Evolutionary conservation across 495 filamentous ascomycete species (phyloP), one percentile per base, ranked within the genome.

Genomic region (Penicillium tannophilum): DNA sequence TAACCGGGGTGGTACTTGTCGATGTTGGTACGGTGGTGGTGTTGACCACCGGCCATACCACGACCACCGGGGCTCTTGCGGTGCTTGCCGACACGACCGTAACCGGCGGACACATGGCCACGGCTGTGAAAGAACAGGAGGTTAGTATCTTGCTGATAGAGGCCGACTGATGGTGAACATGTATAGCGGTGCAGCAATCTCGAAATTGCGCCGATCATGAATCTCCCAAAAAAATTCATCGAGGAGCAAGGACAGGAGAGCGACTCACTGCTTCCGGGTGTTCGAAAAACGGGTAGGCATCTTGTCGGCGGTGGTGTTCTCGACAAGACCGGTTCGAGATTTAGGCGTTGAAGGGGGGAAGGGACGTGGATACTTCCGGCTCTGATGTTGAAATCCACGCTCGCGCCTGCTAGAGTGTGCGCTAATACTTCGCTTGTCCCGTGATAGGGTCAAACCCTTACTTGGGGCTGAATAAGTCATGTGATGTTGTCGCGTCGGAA

Each of bases 1-100:
- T 95, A 96, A 88, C 90, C 91, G 19, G 90, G 90, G 79, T 93
- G 90, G 87, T 90, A 93, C 80, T 94, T 94, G 80, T 96, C 91
- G 67, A 96, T 80, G 82, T 96, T 96, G 68, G 91, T 96, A 62
- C 90, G 81, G 85, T 94, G 91, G 83, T 97, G 92, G 82, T 97
- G 92, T 81, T 79, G 76, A 83, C 92, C 92, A 91, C 92, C 92
- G 75, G 92, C 92, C 82, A 95, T 88, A 91, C 90, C 91, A 76
- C 90, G 88, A 87, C 90, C 90, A 92, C 90, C 90, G 73, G 89
- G 89, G 73, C 90, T 89, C 87, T 94, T 96, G 68, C 91, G 84
- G 86, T 94, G 91, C 84, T 95, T 94, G 68, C 91, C 91, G 68
- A 95, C 72, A 82, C 92, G 90, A 81, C 92, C 91, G 76, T 95